phyloP scores from a whole-genome alignment of 2,329 filamentous ascomycete species.

The Ophiosphaerella korrae region DNA sequence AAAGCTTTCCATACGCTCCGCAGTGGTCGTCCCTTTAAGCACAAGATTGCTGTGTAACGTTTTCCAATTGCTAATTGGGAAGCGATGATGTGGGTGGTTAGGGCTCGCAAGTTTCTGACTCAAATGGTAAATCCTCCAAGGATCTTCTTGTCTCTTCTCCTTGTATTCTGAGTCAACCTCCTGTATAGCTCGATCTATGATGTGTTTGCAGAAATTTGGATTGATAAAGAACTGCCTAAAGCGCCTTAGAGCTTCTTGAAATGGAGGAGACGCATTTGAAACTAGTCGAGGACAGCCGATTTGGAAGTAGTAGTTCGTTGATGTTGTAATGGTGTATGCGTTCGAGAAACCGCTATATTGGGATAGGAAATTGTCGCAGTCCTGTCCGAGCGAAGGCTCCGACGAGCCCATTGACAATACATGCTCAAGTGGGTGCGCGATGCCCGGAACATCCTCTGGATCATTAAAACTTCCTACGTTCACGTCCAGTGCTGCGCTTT shows the following conservation, averaged over 20 bases:
- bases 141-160: conserved; percentile 92
- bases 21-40: too few species aligned
- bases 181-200: conserved; percentile 81
- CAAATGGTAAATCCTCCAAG: conserved; percentile 87
- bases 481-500: conserved; percentile 91
- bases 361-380: conserved; percentile 91
- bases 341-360: conserved; percentile 91
- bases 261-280: conserved; percentile 63
- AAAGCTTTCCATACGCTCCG: too few species aligned
- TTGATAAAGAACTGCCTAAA: conserved; percentile 94
- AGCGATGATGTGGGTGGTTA: conserved; percentile 86
- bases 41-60: too few species aligned
- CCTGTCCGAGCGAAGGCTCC: conserved; percentile 81
- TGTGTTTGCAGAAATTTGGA: conserved; percentile 82
- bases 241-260: conserved; percentile 83
- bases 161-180: conserved; percentile 97
- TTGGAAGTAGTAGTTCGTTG: conserved; percentile 98
- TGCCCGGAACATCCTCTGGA: conserved; percentile 85
- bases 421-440: conserved; percentile 96
- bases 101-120: conserved; percentile 88
- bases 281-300: conserved; percentile 75
- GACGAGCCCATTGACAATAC: conserved; percentile 98
- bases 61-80: conserved; percentile 87
- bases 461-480: conserved; percentile 97
- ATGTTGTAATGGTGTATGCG: conserved; percentile 89